These are phyloP conservation scores for Metrosideros polymorpha DNA, from an alignment of 441 rosid species.

Conservation along the genomic window DNA sequence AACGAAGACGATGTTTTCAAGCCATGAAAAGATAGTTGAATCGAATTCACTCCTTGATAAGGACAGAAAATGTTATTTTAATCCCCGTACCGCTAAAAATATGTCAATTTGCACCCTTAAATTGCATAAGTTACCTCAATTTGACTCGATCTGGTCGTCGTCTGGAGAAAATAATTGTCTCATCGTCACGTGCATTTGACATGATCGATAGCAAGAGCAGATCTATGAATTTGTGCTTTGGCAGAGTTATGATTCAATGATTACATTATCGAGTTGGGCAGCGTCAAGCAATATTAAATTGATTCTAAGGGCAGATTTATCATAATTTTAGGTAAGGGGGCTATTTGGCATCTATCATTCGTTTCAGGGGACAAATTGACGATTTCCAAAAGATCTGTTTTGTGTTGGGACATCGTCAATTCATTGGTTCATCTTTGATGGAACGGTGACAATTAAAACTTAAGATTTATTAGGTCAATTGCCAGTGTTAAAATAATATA, in stretches of 20 bases:
- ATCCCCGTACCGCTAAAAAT: neutral
- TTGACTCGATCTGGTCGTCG: neutral
- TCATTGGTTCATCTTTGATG: neutral
- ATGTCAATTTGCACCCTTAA: neutral
- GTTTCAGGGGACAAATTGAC: neutral
- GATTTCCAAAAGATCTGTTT: neutral
- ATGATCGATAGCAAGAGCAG: neutral
- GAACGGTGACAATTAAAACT: no score
- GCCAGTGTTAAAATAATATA: neutral
- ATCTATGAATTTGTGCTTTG: neutral
- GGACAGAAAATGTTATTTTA: neutral
- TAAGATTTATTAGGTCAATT: neutral
- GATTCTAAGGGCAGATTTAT: neutral
- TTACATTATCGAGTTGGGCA: neutral
- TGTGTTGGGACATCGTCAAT: neutral
- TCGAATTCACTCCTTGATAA: neutral
- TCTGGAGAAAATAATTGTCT: neutral
- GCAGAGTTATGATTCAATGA: neutral
- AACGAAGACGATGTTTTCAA: neutral
- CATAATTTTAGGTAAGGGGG: neutral
- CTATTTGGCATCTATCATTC: neutral
- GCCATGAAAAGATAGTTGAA: neutral
- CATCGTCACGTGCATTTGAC: neutral
- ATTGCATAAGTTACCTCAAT: neutral
- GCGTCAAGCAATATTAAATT: neutral